Conservation (phyloP, 2,329 filamentous ascomycete genomes). For the Aureobasidium pullulans region DNA sequence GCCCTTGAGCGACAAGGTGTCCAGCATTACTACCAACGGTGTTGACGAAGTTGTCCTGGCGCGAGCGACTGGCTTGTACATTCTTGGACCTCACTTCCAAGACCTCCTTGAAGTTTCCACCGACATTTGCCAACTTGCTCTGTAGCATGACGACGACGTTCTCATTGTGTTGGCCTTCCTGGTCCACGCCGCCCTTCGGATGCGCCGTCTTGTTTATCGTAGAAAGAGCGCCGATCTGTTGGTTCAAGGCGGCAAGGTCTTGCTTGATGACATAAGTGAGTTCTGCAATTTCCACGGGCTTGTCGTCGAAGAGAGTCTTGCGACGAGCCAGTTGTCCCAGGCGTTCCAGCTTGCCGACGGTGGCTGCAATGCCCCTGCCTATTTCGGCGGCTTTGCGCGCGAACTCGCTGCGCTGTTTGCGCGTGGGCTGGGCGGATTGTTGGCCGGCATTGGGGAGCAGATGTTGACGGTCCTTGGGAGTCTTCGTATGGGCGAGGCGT, state of each 20-base stretch:
- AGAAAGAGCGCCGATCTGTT: conserved; percentile 80
- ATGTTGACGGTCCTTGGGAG: conserved; percentile 67
- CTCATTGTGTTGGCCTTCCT: conserved; percentile 96
- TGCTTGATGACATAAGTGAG: conserved; percentile 98
- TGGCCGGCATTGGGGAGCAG: conserved; percentile 48
- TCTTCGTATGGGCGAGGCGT: conserved; percentile 61
- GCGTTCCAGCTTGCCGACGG: conserved; percentile 92
- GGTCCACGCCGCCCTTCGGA: conserved; percentile 43
- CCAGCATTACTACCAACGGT: conserved; percentile 53
- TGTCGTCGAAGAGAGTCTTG: conserved; percentile 94
- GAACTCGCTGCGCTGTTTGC: conserved; percentile 69
- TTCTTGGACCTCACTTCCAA: conserved; percentile 95
- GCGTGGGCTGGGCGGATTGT: conserved; percentile 22
- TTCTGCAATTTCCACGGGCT: conserved; percentile 93
- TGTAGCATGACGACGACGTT: conserved; percentile 91
- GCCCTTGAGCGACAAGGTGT: conserved; percentile 41
- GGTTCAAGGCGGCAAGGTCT: conserved; percentile 77
- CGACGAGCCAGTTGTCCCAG: conserved; percentile 89
- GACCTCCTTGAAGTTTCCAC: conserved; percentile 94
- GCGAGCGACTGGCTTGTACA: conserved; percentile 83
- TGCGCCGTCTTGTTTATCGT: conserved; percentile 69
- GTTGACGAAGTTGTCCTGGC: conserved; percentile 95
- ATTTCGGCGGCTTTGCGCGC: conserved; percentile 87
- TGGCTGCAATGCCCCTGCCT: conserved; percentile 80
- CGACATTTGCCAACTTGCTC: conserved; percentile 85